Evolutionary conservation across 768 basidiomycete species (phyloP).

Genomic region (Lentinula sp.): DNA sequence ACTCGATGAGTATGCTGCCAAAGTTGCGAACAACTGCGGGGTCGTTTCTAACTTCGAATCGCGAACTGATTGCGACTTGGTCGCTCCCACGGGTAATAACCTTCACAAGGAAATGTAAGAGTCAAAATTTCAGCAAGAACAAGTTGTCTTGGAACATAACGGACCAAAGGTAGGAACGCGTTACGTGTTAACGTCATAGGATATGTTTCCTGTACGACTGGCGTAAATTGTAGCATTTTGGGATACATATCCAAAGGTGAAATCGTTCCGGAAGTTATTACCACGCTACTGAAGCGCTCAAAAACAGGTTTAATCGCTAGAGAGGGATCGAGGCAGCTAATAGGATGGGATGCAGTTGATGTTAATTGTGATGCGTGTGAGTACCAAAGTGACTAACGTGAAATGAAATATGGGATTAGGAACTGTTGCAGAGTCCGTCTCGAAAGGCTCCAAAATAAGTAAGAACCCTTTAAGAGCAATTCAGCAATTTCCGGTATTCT

Average conservation of each 20-base stretch:
- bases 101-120: slow-evolving; percentile 28
- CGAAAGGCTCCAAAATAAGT: slow-evolving; percentile 95
- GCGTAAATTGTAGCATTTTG: slow-evolving; percentile 97
- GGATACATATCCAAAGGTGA: slow-evolving; percentile 99
- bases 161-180: slow-evolving; percentile 89
- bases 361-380: not conserved
- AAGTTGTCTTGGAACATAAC: not conserved
- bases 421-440: slow-evolving; percentile 97
- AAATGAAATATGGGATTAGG: slow-evolving; percentile 99
- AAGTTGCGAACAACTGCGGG: slow-evolving; percentile 99
- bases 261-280: slow-evolving; percentile 98
- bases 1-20: slow-evolving; percentile 95
- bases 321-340: slow-evolving; percentile 93
- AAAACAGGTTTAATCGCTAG: slow-evolving; percentile 97
- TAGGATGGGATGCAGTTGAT: not conserved
- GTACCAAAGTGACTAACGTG: slow-evolving; percentile 47
- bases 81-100: slow-evolving; percentile 98
- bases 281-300: slow-evolving; percentile 95
- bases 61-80: slow-evolving; percentile 96
- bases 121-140: not conserved
- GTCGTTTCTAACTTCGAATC: slow-evolving; percentile 98
- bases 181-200: slow-evolving; percentile 96
- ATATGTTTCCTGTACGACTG: slow-evolving; percentile 95
- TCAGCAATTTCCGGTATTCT: slow-evolving; percentile 1
- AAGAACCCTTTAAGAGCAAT: slow-evolving; percentile 64